Evolutionary conservation across 257 asterid species (phyloP).

Genomic region (Salvia splendens): DNA sequence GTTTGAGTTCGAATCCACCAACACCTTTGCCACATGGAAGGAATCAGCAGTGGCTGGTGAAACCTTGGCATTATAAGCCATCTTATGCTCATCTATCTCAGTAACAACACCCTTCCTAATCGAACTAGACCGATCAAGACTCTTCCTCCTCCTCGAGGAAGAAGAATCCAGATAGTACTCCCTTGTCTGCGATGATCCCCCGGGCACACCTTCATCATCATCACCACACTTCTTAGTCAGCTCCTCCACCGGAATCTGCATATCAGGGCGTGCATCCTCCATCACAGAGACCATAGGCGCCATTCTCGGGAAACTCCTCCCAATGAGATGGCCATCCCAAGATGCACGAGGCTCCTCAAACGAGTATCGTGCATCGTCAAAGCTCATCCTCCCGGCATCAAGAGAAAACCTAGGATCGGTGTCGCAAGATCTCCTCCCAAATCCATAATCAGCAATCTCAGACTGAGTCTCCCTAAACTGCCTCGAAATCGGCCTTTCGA

Average conservation of each 20-base stretch:
- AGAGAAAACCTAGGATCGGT: conserved; percentile 83
- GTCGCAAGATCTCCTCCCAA: conserved; percentile 83
- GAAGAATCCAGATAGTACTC: conserved; percentile 79
- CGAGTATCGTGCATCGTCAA: conserved; percentile 78
- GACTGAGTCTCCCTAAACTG: conserved; percentile 77
- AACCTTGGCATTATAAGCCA: conserved; percentile 54
- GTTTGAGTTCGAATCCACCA: conserved; percentile 57
- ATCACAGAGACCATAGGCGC: conserved; percentile 74
- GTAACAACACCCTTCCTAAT: conserved; percentile 82
- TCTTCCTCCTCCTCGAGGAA: conserved; percentile 82
- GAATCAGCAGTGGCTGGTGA: conserved; percentile 52
- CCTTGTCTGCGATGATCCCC: conserved; percentile 77
- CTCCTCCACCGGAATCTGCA: no score
- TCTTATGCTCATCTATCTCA: conserved; percentile 73
- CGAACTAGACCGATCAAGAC: conserved; percentile 85
- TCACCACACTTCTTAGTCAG: conserved; percentile 13
- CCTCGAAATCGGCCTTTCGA: conserved; percentile 68
- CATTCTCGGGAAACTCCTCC: conserved; percentile 65
- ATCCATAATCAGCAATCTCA: conserved; percentile 87
- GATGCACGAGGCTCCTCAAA: conserved; percentile 90
- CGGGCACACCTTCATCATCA: conserved; percentile 58
- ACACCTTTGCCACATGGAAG: conserved; percentile 48
- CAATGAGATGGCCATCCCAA: conserved; percentile 77
- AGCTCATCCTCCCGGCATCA: conserved; percentile 75
- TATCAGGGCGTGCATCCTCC: conserved; percentile 54